Conservation (phyloP, 169 alveolate species). For the Hammondia hammondi region DNA sequence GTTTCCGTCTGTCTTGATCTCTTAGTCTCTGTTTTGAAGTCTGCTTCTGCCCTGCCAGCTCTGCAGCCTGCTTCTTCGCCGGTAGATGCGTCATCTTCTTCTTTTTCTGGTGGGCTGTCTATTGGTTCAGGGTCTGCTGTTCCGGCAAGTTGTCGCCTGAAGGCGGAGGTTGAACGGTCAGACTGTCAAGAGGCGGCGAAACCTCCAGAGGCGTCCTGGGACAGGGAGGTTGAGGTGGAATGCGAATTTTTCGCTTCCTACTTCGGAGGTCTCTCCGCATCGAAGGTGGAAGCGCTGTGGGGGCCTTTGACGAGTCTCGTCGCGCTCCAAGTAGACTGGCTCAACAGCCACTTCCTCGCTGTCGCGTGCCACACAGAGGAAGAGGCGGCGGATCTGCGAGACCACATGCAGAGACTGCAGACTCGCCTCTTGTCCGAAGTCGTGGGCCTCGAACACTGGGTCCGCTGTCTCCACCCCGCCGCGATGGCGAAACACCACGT, state of each 20-base stretch:
- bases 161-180: too few species aligned
- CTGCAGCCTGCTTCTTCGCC: not conserved
- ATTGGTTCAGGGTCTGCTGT: not conserved
- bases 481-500: not conserved
- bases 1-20: too few species aligned
- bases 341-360: not conserved
- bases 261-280: not conserved
- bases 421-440: not conserved
- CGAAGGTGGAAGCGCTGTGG: not conserved
- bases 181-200: too few species aligned
- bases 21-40: too few species aligned
- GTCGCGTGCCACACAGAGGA: not conserved
- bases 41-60: not conserved
- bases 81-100: not conserved
- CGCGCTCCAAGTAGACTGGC: not conserved
- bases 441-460: constrained; percentile 10
- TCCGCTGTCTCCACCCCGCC: constrained; percentile 24
- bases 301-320: not conserved
- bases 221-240: not conserved
- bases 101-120: not conserved
- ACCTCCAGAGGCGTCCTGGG: not conserved
- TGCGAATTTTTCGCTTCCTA: not conserved
- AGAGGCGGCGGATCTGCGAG: not conserved
- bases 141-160: not conserved
- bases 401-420: not conserved